Evolutionary conservation across 306 rosid species (phyloP).

Genomic region (Pueraria montana): DNA sequence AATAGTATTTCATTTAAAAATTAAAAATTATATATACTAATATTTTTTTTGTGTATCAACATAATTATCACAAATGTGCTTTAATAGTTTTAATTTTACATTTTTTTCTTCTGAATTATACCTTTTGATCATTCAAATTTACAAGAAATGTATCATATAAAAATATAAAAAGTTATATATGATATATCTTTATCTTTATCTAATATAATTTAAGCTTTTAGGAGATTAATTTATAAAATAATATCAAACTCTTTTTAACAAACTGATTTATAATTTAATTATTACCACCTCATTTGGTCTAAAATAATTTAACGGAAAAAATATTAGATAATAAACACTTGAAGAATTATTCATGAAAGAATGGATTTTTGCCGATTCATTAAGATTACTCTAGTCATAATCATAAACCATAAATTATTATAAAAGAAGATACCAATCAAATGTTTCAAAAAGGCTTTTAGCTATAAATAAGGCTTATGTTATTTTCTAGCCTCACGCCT

Average conservation of each 20-base stretch:
- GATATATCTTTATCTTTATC: background rate
- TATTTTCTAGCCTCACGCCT: too few species aligned
- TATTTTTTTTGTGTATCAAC: background rate
- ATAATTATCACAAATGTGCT: background rate
- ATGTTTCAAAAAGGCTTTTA: too few species aligned
- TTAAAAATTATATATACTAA: background rate
- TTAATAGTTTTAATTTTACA: background rate
- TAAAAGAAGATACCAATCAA: too few species aligned
- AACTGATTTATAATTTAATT: background rate
- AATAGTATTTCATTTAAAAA: background rate
- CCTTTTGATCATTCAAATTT: background rate
- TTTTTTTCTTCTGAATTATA: background rate
- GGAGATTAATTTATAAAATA: background rate
- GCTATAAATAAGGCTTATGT: too few species aligned
- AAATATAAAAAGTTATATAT: background rate
- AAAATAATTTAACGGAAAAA: too few species aligned
- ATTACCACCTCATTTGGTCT: background rate
- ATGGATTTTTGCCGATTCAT: too few species aligned
- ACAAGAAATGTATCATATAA: background rate
- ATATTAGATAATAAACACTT: background rate
- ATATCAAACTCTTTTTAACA: background rate
- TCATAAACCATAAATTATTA: too few species aligned
- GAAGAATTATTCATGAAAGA: background rate
- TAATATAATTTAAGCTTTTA: background rate
- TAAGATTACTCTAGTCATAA: too few species aligned